Conservation (phyloP, 306 rosid species). For the Pyrus betulifolia region DNA sequence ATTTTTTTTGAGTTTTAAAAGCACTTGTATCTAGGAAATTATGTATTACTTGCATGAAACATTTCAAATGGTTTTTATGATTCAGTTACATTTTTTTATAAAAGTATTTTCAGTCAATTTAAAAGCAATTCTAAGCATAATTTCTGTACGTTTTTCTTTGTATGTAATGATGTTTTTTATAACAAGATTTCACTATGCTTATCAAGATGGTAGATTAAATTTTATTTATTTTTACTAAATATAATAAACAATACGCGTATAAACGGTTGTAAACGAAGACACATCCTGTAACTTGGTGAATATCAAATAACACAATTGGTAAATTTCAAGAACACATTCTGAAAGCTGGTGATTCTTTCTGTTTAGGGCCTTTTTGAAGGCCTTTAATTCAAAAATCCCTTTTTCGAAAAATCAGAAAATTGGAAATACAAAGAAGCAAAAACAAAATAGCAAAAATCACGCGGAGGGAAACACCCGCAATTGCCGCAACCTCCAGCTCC, state of each 20-base stretch:
- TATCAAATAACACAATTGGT: not conserved
- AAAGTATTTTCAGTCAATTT: too few species aligned
- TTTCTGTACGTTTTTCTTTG: too few species aligned
- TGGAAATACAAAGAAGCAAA: not conserved
- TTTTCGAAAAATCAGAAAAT: not conserved
- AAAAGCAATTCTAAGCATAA: too few species aligned
- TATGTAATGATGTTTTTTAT: not conserved
- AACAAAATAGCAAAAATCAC: not conserved
- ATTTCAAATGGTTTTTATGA: too few species aligned
- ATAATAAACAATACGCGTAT: accelerated
- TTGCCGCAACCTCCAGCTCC: not conserved
- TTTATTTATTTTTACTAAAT: not conserved
- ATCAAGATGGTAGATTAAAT: not conserved
- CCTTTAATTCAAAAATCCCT: not conserved
- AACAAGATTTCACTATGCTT: accelerated
- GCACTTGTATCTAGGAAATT: too few species aligned
- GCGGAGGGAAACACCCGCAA: not conserved
- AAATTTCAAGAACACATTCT: not conserved
- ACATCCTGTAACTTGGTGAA: not conserved
- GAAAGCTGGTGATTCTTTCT: not conserved
- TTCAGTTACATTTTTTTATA: too few species aligned
- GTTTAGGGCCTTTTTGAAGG: not conserved
- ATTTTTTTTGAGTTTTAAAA: too few species aligned
- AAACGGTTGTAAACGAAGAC: not conserved
- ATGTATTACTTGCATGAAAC: too few species aligned